Evolutionary conservation across 2,329 filamentous ascomycete genomes (phyloP), one percentile per base, ranked within the genome.

Genomic region (Penicillium sp.): DNA sequence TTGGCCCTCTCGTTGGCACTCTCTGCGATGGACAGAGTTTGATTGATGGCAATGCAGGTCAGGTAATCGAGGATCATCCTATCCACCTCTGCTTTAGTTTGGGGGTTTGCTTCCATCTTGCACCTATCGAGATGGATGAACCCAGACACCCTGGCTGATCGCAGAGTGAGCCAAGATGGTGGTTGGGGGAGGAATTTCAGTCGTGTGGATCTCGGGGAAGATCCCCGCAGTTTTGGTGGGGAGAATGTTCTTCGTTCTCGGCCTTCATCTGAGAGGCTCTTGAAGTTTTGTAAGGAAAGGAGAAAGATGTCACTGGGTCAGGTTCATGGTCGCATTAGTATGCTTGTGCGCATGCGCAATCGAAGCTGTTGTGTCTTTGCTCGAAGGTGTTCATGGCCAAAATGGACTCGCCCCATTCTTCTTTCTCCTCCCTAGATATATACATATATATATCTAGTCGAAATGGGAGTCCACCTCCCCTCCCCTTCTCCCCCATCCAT

Each of bases 1-100:
- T 21, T 10, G 4, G 48, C 29, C 24, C 26, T 21, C 41, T 24
- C 7, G 24, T 44, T 42, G 59, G 38, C 38, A 45, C 49, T 49
- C 42, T 56, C 43, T 49, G 49, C 56, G 51, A 72, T 69, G 24
- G 70, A 65, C 31, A 82, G 64, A 4, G 79, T 67, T 36, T 68
- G 64, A 18, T 73, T 65, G 39, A 74, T 77, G 7, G 78, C 72
- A 42, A 76, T 73, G 68, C 75, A 78, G 38, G 78, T 61, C 4
- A 83, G 65, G 58, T 82, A 84, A 61, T 85, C 82, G n/a, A 83
- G 68, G 41, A 83, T 81, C 64, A 81, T 76, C 33, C 76, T 62
- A 57, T 85, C 78, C 13, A 82, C 76, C 16, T 82, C 78, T 21
- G 74, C 62, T 38, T 75, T 73, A 5, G 62, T 65, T 21, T 69